Base-by-base conservation (phyloP, 2,329 filamentous ascomycete species). In the Hymenoscyphus repandus region DNA sequence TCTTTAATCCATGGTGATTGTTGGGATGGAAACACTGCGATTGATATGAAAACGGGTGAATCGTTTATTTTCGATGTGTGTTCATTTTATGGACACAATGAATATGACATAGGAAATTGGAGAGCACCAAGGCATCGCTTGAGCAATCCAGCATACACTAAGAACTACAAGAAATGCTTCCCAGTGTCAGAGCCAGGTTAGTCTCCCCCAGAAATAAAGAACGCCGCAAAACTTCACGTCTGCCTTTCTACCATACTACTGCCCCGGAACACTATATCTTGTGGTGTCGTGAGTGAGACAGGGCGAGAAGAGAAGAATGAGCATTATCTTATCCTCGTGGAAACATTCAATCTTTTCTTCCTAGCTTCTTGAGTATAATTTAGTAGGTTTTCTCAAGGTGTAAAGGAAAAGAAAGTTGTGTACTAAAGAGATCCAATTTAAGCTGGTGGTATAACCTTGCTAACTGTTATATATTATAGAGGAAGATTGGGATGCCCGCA, bases 41-140 rank as follows among this genome's bases (percentile, higher is more conserved):
- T 27, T 5, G 49, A 54, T 46, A 36, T 50, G 17, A 41, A 48
- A 1, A 53, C 43, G 2, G 52, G 54, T 3, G 46, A 57, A 12
- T 12, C 47, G 1, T 43, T 51, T n/a, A 18, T 59, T 2, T 57
- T 56, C 20, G 53, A 51, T 49, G 43, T 39, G 20, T 18, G 38
- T 15, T 34, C 39, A 2, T 51, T 47, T 27, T 56, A 56, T 36
- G 45, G 36, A 13, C 31, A 65, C 55, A 56, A 56, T 34, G 51
- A 53, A 31, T 45, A 40, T 15, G 53, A 55, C 9, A 36, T 47
- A 59, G 42, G 56, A 10, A 55, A 51, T 15, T 59, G 58, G 57
- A 52, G 52, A 17, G 38, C 47, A 32, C 36, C 32, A 12, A 18
- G 45, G 10, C 45, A 48, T 33, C 45, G 37, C 17, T 30, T 48